Base-by-base conservation (phyloP, 257 asterid genomes). In the Asclepias syriaca region DNA sequence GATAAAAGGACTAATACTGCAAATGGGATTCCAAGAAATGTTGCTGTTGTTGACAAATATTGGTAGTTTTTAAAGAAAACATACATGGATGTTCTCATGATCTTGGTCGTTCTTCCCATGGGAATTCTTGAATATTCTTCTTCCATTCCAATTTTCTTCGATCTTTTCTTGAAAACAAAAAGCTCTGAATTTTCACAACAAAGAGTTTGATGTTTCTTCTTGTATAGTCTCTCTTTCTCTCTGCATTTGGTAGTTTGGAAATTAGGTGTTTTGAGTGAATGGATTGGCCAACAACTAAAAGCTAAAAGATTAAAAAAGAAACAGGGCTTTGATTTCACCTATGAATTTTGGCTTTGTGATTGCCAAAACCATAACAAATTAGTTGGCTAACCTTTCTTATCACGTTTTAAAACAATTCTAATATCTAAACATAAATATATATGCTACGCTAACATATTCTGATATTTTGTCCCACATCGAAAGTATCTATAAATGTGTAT, bases 71-170 rank as follows among this genome's bases (percentile, higher is more conserved):
- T 82, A 3, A 95, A 84, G 81, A 92, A 86, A 15, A 81, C 76
- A 73, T 84, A 87, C 81, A 95, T 77, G 71, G 99, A 92, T 83
- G 37, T 85, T 78, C 98, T 84, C 64, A 89, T 70, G 68, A 90
- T 84, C 74, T 60, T 83, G 70, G 68, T 54, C 29, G 93, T 71
- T 61, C 71, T 84, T 22, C 49, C 89, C 89, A 80, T 83, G 60
- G 87, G 77, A 22, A 68, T 69, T 66, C 71, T 55, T 68, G 75
- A 54, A 24, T n/a, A 55, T 53, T 68, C 67, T 69, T 78, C 79
- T 69, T 78, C 79, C 82, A 77, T 77, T 53, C 5, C 40, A 18
- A 72, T 77, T 13, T 34, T n/a, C 27, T 6, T 43, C 48, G 39
- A 34, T 34, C 39, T 34, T 32, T 32, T 34, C 5, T 34, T 34